A percentile compares a stretch with the other conserved stretches of the same genome.
These are phyloP conservation scores for Phytophthora pini DNA, from an alignment of 352 stramenopile genomes.

Conservation along the genomic window DNA sequence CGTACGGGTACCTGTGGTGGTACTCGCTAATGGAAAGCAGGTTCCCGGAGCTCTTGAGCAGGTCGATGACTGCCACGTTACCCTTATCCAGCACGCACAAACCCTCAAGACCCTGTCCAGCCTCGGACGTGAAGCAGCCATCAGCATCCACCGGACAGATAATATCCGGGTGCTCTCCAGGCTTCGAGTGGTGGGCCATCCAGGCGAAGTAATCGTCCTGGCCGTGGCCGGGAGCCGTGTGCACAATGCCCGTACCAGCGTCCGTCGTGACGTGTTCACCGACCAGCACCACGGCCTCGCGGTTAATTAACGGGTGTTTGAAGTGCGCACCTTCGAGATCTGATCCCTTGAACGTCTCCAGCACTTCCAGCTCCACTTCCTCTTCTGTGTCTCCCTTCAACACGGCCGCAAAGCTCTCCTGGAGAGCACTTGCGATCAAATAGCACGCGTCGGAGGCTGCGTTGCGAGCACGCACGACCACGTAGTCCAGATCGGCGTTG, in stretches of 20 bases:
- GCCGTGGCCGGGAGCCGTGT: slow-evolving; percentile 98
- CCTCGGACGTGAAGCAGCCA: slow-evolving; percentile 90
- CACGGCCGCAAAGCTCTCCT: slow-evolving; percentile 50
- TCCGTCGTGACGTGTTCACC: slow-evolving; percentile 98
- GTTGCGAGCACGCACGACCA: slow-evolving; percentile 70
- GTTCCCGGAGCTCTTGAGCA: slow-evolving; percentile 75
- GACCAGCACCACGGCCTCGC: slow-evolving; percentile 87
- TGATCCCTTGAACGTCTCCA: slow-evolving; percentile 70
- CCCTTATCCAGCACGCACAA: slow-evolving; percentile 93
- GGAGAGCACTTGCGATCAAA: slow-evolving; percentile 67
- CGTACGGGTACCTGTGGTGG: slow-evolving; percentile 97
- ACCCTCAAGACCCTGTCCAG: slow-evolving; percentile 87
- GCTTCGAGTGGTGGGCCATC: slow-evolving; percentile 60
- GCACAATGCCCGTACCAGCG: slow-evolving; percentile 98
- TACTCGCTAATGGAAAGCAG: slow-evolving; percentile 92
- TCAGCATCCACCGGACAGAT: slow-evolving; percentile 73
- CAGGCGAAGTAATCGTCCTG: slow-evolving; percentile 95
- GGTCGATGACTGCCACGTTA: slow-evolving; percentile 92
- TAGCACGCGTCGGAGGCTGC: slow-evolving; percentile 48
- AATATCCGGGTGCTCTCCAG: slow-evolving; percentile 49
- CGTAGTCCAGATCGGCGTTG: slow-evolving; percentile 95
- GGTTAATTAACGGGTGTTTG: slow-evolving; percentile 89
- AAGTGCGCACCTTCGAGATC: slow-evolving; percentile 75
- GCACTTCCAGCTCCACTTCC: slow-evolving; percentile 46
- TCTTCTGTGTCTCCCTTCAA: slow-evolving; percentile 18